Conservation (phyloP, 306 rosid species). For the Glycyrrhiza uralensis region DNA sequence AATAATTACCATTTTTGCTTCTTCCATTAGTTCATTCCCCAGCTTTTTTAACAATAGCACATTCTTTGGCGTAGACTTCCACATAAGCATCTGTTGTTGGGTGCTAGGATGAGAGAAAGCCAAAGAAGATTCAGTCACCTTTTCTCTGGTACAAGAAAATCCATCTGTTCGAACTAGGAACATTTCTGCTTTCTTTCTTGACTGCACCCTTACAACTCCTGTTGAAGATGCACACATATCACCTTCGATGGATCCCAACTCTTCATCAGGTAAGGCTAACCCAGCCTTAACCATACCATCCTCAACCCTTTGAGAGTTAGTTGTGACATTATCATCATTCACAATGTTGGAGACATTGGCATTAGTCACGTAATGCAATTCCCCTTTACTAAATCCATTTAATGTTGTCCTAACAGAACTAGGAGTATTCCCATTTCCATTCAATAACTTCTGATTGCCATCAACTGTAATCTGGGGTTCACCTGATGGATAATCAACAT, state of each 20-base stretch:
- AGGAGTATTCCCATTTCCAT: constrained; percentile 34
- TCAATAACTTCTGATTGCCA: constrained; percentile 33
- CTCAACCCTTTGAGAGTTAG: constrained; percentile 38
- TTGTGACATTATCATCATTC: constrained; percentile 28
- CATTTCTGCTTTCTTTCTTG: constrained; percentile 99
- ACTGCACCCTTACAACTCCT: constrained; percentile 97
- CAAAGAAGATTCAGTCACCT: constrained; percentile 94
- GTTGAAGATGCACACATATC: constrained; percentile 98
- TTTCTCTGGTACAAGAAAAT: constrained; percentile 91
- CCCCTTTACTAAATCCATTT: constrained; percentile 42
- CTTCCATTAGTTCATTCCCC: constrained; percentile 89
- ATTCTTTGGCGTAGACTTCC: constrained; percentile 92
- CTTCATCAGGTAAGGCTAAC: constrained; percentile 44
- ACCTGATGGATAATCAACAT: constrained; percentile 33
- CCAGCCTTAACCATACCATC: constrained; percentile 38
- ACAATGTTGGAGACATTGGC: constrained; percentile 23
- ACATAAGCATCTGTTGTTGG: constrained; percentile 99
- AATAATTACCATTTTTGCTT: constrained; percentile 83
- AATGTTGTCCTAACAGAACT: constrained; percentile 41
- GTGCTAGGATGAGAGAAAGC: constrained; percentile 98
- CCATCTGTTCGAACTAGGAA: constrained; percentile 97
- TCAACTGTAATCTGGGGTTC: constrained; percentile 34
- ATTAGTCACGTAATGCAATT: constrained; percentile 20
- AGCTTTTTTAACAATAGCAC: constrained; percentile 87
- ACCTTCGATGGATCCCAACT: constrained; percentile 56